phyloP scores from a whole-genome alignment of 192 early-diverging fungal species.

The Gryganskiella cystojenkinii region DNA sequence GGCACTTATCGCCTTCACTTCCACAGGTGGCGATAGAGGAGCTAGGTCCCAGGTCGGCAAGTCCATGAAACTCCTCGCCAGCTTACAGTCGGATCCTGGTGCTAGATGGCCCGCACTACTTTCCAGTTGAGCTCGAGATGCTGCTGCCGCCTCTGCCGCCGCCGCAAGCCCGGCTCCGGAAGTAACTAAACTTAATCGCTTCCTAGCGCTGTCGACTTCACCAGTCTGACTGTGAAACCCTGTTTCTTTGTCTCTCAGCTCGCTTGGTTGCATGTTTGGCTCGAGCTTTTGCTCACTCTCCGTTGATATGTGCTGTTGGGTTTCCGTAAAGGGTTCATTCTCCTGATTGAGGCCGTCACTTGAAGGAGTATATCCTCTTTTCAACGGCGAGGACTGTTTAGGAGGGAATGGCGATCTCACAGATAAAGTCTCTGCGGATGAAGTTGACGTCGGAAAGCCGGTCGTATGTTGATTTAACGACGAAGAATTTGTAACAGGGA shows the following conservation, averaged over 20 bases:
- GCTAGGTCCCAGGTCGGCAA: slow-evolving; percentile 40
- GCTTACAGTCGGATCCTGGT: background rate
- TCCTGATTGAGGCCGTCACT: no score
- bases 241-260: background rate
- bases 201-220: slow-evolving; percentile 5
- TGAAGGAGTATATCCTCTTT: background rate
- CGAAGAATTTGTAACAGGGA: no score
- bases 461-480: no score
- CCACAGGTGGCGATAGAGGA: slow-evolving; percentile 31
- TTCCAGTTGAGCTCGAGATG: slow-evolving; percentile 7
- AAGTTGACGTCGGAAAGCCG: background rate
- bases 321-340: no score
- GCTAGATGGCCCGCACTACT: background rate
- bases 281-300: no score
- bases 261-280: slow-evolving; percentile 1
- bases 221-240: background rate
- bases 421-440: background rate
- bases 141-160: slow-evolving; percentile 4
- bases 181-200: slow-evolving; percentile 33
- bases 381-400: slow-evolving; percentile 11
- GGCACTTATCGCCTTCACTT: slow-evolving; percentile 21
- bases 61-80: slow-evolving; percentile 11
- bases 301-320: no score
- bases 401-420: background rate
- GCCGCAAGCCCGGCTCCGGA: slow-evolving; percentile 27